Evolutionary conservation across 352 stramenopile species (phyloP).

Genomic region (Phytophthora rubi): DNA sequence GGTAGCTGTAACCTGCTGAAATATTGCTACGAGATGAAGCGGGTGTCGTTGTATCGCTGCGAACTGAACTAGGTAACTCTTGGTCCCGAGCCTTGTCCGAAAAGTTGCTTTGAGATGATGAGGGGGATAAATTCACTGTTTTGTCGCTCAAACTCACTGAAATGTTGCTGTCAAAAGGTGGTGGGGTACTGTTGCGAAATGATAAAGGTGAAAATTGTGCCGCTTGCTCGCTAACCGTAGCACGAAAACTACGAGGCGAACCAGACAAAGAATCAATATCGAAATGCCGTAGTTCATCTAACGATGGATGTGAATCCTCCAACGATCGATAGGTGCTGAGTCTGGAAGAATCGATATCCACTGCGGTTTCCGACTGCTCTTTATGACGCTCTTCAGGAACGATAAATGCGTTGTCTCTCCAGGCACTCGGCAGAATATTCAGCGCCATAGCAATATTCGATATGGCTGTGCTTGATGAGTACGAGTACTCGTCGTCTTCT

Average conservation of each 20-base stretch:
- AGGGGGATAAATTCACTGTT: background rate
- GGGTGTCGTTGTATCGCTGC: background rate
- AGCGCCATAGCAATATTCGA: slow-evolving; percentile 40
- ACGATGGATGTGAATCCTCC: slow-evolving; percentile 1
- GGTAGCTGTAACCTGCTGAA: slow-evolving; percentile 6
- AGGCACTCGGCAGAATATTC: slow-evolving; percentile 32
- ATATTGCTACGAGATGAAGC: slow-evolving; percentile 4
- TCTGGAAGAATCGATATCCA: slow-evolving; percentile 3
- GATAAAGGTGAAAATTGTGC: background rate
- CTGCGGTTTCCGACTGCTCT: background rate
- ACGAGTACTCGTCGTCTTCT: slow-evolving; percentile 35
- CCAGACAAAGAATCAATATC: background rate
- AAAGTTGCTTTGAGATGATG: background rate
- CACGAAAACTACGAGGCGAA: background rate
- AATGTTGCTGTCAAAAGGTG: background rate
- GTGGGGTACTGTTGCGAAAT: background rate
- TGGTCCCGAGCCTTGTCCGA: too few relatives aligned
- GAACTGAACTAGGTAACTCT: background rate
- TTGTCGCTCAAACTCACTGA: background rate
- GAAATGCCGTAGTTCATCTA: background rate
- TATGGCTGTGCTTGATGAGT: slow-evolving; percentile 28
- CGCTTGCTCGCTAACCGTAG: background rate
- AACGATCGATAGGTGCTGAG: slow-evolving; percentile 16
- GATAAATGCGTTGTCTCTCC: slow-evolving; percentile 10
- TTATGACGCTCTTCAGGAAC: slow-evolving; percentile 2